phyloP scores from a whole-genome alignment of 768 basidiomycete species.

The Macrolepiota albuminosa region DNA sequence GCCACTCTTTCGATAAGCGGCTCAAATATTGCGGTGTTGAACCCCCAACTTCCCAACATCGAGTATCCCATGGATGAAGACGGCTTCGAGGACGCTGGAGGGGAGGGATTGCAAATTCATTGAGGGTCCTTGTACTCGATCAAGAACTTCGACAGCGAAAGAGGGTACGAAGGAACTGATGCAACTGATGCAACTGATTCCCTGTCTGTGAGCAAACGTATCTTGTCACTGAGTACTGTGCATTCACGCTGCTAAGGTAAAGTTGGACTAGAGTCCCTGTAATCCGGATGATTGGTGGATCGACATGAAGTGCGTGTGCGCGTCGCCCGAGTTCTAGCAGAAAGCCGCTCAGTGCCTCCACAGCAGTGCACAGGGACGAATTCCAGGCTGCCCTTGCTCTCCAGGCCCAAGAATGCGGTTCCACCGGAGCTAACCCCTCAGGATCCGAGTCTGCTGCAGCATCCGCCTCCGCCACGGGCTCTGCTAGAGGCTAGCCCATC shows the following conservation, averaged over 20 bases:
- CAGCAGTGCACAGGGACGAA: too few relatives aligned
- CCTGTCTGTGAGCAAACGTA: conserved; percentile 42
- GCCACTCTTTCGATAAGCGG: conserved; percentile 43
- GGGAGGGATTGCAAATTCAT: background rate
- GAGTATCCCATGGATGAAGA: conserved; percentile 22
- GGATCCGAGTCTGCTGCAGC: background rate
- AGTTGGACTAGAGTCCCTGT: conserved; percentile 41
- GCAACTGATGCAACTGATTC: conserved; percentile 25
- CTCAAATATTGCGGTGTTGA: conserved; percentile 45
- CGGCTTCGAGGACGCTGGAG: background rate
- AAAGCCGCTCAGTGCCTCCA: too few relatives aligned
- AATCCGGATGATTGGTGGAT: background rate
- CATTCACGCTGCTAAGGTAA: conserved; percentile 32
- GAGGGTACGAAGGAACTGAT: conserved; percentile 61
- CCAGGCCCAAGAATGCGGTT: background rate
- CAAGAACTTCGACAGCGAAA: conserved; percentile 54
- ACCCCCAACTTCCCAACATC: conserved; percentile 34
- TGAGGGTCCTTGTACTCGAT: conserved; percentile 36
- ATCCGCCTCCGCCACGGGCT: background rate
- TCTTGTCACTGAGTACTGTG: conserved; percentile 45
- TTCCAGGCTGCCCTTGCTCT: background rate
- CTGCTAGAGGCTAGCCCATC: background rate
- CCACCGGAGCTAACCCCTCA: background rate
- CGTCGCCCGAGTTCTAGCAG: too few relatives aligned
- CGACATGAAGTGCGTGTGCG: background rate